phyloP scores from a whole-genome alignment of 805 yeast species.

The Yamadazyma sp. region DNA sequence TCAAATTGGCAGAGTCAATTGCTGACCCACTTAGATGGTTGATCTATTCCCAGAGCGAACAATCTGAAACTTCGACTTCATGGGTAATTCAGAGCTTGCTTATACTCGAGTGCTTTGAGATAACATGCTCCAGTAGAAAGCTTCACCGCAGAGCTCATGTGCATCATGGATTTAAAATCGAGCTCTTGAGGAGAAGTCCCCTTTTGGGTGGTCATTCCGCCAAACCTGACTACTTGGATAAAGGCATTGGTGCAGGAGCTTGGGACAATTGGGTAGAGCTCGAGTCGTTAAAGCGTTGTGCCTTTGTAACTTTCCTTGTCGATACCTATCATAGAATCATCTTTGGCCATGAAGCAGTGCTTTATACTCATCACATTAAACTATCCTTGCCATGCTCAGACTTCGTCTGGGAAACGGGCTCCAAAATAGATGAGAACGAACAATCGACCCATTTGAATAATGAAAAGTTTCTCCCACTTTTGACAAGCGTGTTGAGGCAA shows the following conservation, averaged over 20 bases:
- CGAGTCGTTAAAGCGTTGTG: conserved; percentile 30
- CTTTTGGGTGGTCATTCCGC: conserved; percentile 29
- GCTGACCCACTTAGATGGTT: conserved; percentile 63
- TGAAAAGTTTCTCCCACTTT: conserved; percentile 20
- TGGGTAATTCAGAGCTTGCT: conserved; percentile 72
- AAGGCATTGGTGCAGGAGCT: neutral
- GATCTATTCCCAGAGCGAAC: conserved; percentile 62
- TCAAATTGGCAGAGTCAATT: conserved; percentile 42
- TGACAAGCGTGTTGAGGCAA: conserved; percentile 18
- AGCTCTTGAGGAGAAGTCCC: conserved; percentile 20
- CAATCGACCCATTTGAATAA: conserved; percentile 11
- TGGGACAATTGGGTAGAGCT: conserved; percentile 33
- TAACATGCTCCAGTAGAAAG: conserved; percentile 58
- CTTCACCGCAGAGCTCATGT: conserved; percentile 75
- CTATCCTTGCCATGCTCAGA: conserved; percentile 25
- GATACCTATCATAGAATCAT: conserved; percentile 32
- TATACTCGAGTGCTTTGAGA: conserved; percentile 71
- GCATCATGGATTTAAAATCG: conserved; percentile 69
- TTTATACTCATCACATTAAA: conserved; percentile 25
- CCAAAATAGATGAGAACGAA: neutral
- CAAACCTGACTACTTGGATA: conserved; percentile 6
- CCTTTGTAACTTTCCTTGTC: conserved; percentile 29
- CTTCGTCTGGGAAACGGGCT: conserved; percentile 20
- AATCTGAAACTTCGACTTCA: conserved; percentile 66
- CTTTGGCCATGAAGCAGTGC: conserved; percentile 25